Evolutionary conservation across 139 green algal genomes (phyloP).

Genomic region (Marvania coccoides): DNA sequence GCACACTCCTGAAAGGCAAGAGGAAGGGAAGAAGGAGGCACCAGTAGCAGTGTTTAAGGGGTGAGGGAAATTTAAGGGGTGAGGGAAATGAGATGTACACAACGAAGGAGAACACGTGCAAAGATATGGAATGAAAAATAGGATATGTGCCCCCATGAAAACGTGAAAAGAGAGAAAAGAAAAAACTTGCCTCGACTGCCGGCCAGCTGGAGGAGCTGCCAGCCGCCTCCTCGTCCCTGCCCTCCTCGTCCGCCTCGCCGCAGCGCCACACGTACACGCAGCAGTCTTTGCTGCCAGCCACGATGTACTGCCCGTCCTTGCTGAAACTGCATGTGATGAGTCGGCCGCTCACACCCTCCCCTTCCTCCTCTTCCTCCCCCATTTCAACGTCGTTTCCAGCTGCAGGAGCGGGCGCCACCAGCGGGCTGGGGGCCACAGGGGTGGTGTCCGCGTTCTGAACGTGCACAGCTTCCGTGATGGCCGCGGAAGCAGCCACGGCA

Average conservation of each 20-base stretch:
- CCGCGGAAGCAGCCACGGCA: too few species aligned
- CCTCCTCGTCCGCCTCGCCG: slow-evolving; percentile 8
- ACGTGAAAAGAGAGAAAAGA: neutral
- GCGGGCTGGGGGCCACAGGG: too few species aligned
- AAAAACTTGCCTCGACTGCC: neutral
- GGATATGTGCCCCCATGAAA: too few species aligned
- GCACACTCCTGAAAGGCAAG: neutral
- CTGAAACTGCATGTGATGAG: slow-evolving; percentile 65
- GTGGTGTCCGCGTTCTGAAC: too few species aligned
- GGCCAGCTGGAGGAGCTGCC: neutral
- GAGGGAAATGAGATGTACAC: neutral
- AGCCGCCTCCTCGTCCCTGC: neutral
- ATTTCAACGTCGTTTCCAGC: neutral
- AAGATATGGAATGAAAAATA: too few species aligned
- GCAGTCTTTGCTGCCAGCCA: slow-evolving; percentile 52
- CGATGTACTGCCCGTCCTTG: slow-evolving; percentile 49
- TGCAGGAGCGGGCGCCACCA: neutral
- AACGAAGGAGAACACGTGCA: neutral
- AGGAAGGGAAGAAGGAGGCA: neutral
- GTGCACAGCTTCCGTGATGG: too few species aligned
- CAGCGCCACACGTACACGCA: slow-evolving; percentile 62
- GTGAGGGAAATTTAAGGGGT: neutral
- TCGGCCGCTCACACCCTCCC: neutral
- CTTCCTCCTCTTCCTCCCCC: neutral
- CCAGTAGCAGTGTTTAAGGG: neutral